A percentile compares a stretch with the other conserved stretches of the same genome.
Evolutionary conservation across 2,329 filamentous ascomycete species (phyloP).

Genomic region (Ceratocystis eucalypticola): DNA sequence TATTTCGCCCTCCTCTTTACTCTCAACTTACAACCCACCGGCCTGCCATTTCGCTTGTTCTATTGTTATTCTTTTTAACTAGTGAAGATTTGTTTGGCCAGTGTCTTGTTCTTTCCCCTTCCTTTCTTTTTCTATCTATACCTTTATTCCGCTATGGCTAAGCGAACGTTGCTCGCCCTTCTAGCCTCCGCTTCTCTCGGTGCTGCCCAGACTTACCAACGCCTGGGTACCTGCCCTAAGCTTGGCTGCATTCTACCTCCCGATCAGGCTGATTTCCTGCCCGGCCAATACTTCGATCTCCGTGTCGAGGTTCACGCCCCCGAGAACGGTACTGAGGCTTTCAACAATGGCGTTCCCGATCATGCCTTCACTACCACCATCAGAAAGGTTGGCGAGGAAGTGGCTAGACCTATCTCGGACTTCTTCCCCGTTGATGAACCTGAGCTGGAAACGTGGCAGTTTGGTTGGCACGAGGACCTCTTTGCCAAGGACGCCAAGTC

Average conservation of each 20-base stretch:
- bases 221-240: slow-evolving; percentile 44
- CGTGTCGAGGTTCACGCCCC: slow-evolving; percentile 72
- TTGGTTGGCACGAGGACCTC: slow-evolving; percentile 73
- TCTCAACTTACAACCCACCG: not conserved
- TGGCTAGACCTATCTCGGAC: slow-evolving; percentile 40
- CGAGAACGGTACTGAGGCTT: slow-evolving; percentile 69
- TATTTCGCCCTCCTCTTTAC: too few relatives aligned
- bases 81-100: not conserved
- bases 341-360: slow-evolving; percentile 53
- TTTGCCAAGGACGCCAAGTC: slow-evolving; percentile 60
- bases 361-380: slow-evolving; percentile 64
- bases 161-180: slow-evolving; percentile 14
- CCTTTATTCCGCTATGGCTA: slow-evolving; percentile 9
- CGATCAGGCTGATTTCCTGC: slow-evolving; percentile 63
- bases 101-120: not conserved
- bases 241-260: slow-evolving; percentile 48
- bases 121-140: too few relatives aligned
- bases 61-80: not conserved
- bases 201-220: slow-evolving; percentile 45
- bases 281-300: slow-evolving; percentile 73
- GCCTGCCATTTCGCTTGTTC: slow-evolving; percentile 4
- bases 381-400: slow-evolving; percentile 43
- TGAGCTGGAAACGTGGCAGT: slow-evolving; percentile 65
- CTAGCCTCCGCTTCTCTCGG: slow-evolving; percentile 12
- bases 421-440: slow-evolving; percentile 60